Conservation (phyloP, 2,329 filamentous ascomycete genomes). For the Rhexocercosporidium sp. region DNA sequence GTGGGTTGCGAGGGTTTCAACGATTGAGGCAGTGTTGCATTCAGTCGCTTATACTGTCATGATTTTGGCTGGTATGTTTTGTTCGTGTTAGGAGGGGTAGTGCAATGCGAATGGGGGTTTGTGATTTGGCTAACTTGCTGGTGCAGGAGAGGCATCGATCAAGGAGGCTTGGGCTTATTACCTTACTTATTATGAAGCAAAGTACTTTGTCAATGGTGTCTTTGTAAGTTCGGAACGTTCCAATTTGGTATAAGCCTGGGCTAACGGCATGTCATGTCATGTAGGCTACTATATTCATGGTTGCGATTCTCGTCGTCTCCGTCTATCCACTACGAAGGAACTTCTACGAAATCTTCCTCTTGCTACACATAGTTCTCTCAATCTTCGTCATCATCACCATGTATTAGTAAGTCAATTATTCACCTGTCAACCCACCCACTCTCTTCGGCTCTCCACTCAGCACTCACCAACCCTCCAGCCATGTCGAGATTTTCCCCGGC, state of each 20-base stretch:
- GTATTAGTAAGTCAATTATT: conserved; percentile 3
- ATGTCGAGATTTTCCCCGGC: background rate
- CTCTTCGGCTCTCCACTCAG: background rate
- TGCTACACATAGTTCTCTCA: background rate
- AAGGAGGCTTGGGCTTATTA: background rate
- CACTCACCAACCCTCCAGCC: background rate
- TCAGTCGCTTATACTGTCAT: background rate
- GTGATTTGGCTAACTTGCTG: background rate
- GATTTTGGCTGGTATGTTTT: background rate
- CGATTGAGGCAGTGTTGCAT: background rate
- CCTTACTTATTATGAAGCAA: background rate
- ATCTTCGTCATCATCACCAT: background rate
- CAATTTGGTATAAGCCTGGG: no score
- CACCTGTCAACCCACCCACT: background rate
- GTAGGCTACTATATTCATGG: conserved; percentile 3
- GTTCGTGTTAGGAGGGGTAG: no score
- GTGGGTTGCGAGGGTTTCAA: background rate
- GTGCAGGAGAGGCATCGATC: background rate
- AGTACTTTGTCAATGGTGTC: background rate
- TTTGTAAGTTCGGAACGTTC: background rate
- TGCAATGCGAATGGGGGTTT: background rate
- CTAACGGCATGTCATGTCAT: background rate
- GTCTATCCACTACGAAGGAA: background rate
- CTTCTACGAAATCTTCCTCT: conserved; percentile 8
- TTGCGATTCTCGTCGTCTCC: background rate